Percentiles rank a stretch among this genome's conserved stretches.
phyloP scores from a whole-genome alignment of 192 early-diverging fungal genomes.

The Coemansia sp. region DNA sequence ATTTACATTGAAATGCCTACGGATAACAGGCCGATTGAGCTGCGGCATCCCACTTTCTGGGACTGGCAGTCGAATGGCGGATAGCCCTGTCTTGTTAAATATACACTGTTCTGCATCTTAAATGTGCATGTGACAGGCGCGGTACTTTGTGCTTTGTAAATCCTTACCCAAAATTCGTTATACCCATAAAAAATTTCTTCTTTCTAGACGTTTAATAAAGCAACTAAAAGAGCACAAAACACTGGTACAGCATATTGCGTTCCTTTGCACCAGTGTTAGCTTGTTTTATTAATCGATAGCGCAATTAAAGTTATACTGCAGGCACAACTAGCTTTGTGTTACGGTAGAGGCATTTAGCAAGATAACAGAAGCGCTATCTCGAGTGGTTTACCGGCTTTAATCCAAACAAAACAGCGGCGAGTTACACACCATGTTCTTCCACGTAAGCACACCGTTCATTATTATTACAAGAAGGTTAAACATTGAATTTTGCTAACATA shows the following conservation, averaged over 20 bases:
- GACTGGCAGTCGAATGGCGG: too few species aligned
- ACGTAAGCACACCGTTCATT: constrained; percentile 21
- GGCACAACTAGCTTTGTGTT: background rate
- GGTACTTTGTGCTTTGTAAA: too few species aligned
- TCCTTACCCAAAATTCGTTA: too few species aligned
- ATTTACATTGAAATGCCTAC: too few species aligned
- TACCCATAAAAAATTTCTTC: too few species aligned
- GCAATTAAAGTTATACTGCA: background rate
- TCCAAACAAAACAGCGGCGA: background rate
- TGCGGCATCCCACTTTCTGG: too few species aligned
- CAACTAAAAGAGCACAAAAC: too few species aligned
- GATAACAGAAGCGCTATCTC: background rate
- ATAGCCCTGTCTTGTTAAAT: too few species aligned
- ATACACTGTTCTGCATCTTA: too few species aligned
- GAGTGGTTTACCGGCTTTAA: background rate
- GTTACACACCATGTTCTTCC: constrained; percentile 45
- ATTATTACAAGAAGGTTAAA: background rate
- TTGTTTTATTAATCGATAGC: background rate
- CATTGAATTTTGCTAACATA: background rate
- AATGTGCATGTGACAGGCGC: too few species aligned
- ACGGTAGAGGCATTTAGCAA: background rate
- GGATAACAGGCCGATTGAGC: too few species aligned
- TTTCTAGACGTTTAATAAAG: too few species aligned
- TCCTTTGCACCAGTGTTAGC: background rate
- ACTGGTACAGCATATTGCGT: background rate